phyloP scores from a whole-genome alignment of 352 stramenopile genomes.

The Phytopythium litorale region DNA sequence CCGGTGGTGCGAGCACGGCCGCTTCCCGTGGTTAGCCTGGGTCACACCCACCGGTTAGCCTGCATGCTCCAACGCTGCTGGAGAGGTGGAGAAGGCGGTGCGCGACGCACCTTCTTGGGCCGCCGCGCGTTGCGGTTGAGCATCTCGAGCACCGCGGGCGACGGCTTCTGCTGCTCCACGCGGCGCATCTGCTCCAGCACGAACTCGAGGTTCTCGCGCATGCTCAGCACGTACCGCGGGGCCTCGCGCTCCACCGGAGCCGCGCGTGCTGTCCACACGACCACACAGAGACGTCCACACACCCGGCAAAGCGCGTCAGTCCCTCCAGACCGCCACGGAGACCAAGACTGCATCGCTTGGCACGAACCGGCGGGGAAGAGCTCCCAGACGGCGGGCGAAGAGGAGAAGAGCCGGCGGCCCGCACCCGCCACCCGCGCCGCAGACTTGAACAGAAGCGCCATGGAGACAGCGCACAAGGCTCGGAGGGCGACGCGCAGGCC shows the following conservation, averaged over 20 bases:
- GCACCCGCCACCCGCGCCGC: neutral
- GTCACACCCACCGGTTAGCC: neutral
- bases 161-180: conserved; percentile 14
- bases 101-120: conserved; percentile 36
- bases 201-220: conserved; percentile 53
- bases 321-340: neutral
- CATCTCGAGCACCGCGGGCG: conserved; percentile 35
- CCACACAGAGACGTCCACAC: neutral
- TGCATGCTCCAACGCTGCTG: too few relatives aligned
- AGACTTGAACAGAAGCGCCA: conserved; percentile 18
- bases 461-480: neutral
- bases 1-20: conserved; percentile 46
- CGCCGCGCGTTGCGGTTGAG: conserved; percentile 41
- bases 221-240: conserved; percentile 49
- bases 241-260: conserved; percentile 15
- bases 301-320: conserved; percentile 1
- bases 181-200: conserved; percentile 54
- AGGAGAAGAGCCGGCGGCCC: conserved; percentile 21
- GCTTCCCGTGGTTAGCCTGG: conserved; percentile 49
- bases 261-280: conserved; percentile 11
- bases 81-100: too few relatives aligned
- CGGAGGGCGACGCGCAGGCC: too few relatives aligned
- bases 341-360: neutral
- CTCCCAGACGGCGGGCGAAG: conserved; percentile 28
- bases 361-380: conserved; percentile 38